Base-by-base conservation (phyloP, 257 asterid genomes). In the Jacaranda mimosifolia region DNA sequence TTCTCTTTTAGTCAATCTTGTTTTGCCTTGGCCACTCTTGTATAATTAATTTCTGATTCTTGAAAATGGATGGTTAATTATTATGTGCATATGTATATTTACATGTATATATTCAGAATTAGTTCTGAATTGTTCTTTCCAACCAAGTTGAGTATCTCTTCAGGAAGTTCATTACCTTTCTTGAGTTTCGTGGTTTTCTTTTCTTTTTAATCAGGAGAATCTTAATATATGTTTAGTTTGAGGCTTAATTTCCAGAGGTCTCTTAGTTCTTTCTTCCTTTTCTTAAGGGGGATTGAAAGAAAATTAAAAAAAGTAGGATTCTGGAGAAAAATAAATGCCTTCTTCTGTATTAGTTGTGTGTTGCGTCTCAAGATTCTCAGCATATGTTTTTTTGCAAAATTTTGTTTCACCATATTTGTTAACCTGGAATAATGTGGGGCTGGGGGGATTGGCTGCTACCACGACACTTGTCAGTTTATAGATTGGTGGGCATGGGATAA, bases 321-420 rank as follows among this genome's bases (percentile, higher is more conserved):
- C 45, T 68, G 38, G 6, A 9, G 65, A 59, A 26, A n/a, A 32
- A 48, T 17, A 11, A 65, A 42, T 42, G 65, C 2, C 19, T 7
- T 66, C 39, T 56, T 66, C 45, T 68, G 70, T 52, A 52, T 62
- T 35, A 45, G 51, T 11, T 48, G 7, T 39, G 40, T 68, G n/a
- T 32, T 32, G 56, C 66, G 56, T 72, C 42, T 56, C 48, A 56
- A 65, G 57, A 57, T 55, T 79, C 79, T 72, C 38, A 45, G 48
- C 60, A 26, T 21, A 49, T 60, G 4, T 60, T 18, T 21, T 77
- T 26, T 26, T 1, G 32, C 32, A 26, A 26, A 26, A 26, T 26
- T 26, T 2, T 26, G 32, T 26, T 26, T 26, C 32, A 26, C 32
- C 32, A 26, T 26, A 26, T 26, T 53, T 53, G 68, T 38, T 21